These are phyloP conservation scores for Thalassiosira exigua DNA, from an alignment of 352 stramenopile genomes.

Conservation along the genomic window DNA sequence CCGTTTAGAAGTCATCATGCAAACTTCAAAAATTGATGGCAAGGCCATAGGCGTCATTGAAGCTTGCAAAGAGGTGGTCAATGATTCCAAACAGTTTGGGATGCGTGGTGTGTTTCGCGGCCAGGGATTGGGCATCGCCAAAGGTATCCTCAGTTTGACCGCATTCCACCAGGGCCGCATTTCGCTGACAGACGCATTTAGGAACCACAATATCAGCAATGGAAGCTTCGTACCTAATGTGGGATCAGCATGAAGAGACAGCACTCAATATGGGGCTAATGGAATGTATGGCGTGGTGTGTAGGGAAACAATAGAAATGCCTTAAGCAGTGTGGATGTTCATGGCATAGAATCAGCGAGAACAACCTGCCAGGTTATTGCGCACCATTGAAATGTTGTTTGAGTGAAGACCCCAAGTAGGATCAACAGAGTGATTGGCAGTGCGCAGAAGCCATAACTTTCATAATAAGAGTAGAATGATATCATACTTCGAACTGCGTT, in stretches of 20 bases:
- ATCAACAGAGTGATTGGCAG: too few relatives aligned
- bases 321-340: too few relatives aligned
- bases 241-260: slow-evolving; percentile 34
- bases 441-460: too few relatives aligned
- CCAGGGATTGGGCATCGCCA: slow-evolving; percentile 86
- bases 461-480: too few relatives aligned
- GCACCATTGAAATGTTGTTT: too few relatives aligned
- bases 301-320: too few relatives aligned
- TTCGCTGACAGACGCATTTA: slow-evolving; percentile 83
- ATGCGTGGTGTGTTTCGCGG: slow-evolving; percentile 84
- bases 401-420: too few relatives aligned
- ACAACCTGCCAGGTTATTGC: too few relatives aligned
- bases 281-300: neutral
- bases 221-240: slow-evolving; percentile 61
- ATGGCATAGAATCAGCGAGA: too few relatives aligned
- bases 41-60: slow-evolving; percentile 77
- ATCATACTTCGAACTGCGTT: too few relatives aligned
- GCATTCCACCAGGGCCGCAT: slow-evolving; percentile 85
- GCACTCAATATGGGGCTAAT: neutral
- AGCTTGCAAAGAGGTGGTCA: slow-evolving; percentile 79
- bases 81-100: slow-evolving; percentile 82
- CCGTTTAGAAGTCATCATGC: slow-evolving; percentile 87
- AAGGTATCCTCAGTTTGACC: slow-evolving; percentile 82
- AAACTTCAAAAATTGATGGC: slow-evolving; percentile 83
- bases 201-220: slow-evolving; percentile 81